phyloP scores from a whole-genome alignment of 495 filamentous ascomycete genomes.

The Tuber brumale region DNA sequence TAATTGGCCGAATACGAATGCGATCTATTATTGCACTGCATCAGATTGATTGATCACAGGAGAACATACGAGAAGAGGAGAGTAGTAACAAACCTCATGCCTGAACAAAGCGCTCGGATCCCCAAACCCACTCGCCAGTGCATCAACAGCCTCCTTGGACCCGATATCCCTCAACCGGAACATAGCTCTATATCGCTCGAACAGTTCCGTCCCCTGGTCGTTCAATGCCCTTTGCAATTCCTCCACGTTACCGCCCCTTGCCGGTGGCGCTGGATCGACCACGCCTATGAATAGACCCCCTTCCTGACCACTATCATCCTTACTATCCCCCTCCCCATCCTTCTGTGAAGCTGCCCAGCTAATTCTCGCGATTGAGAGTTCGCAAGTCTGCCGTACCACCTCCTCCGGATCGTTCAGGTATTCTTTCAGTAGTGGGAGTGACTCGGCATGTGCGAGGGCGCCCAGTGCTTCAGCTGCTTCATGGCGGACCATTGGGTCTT shows the following conservation, averaged over 20 bases:
- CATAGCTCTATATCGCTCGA: constrained; percentile 94
- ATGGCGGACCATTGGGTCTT: constrained; percentile 93
- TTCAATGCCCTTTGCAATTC: constrained; percentile 70
- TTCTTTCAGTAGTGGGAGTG: constrained; percentile 62
- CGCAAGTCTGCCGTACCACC: constrained; percentile 90
- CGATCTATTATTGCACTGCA: constrained; percentile 48
- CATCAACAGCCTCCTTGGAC: constrained; percentile 76
- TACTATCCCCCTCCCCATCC: constrained; percentile 62
- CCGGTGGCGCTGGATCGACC: constrained; percentile 89
- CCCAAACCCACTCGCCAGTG: constrained; percentile 76
- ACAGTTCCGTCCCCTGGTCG: constrained; percentile 70
- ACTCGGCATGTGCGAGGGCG: constrained; percentile 67
- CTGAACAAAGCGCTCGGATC: constrained; percentile 92
- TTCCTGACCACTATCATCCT: constrained; percentile 52
- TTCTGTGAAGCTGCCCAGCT: constrained; percentile 79
- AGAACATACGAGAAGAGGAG: background rate
- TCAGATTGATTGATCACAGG: background rate
- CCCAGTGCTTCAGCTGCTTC: constrained; percentile 95
- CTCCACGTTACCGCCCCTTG: constrained; percentile 59
- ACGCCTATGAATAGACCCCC: constrained; percentile 58
- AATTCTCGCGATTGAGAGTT: constrained; percentile 89
- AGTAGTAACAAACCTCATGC: constrained; percentile 57
- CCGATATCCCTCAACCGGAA: constrained; percentile 90
- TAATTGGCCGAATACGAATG: constrained; percentile 96
- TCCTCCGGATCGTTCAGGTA: constrained; percentile 63